A percentile compares a stretch with the other conserved stretches of the same genome.
phyloP scores from a whole-genome alignment of 306 rosid genomes.

The Luffa acutangula region DNA sequence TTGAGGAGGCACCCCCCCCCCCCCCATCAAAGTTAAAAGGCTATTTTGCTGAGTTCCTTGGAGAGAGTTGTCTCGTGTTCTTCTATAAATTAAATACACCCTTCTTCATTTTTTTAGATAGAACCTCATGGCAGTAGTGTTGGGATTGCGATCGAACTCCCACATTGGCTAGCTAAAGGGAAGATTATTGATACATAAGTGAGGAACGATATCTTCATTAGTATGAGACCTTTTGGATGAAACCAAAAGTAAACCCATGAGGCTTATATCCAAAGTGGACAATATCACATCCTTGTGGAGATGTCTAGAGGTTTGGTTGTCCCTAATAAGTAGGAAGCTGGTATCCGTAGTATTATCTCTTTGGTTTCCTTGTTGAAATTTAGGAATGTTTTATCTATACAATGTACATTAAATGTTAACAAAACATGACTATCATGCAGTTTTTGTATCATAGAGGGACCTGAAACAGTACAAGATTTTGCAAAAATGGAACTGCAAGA shows the following conservation, averaged over 20 bases:
- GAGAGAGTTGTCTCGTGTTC: neutral
- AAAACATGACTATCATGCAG: slow-evolving; percentile 22
- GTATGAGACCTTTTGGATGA: too few relatives aligned
- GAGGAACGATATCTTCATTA: too few relatives aligned
- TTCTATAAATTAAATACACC: neutral
- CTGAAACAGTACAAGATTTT: slow-evolving; percentile 79
- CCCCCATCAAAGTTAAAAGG: neutral
- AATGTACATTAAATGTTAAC: neutral
- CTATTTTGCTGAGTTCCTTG: neutral
- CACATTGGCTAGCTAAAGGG: too few relatives aligned
- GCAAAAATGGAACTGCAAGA: slow-evolving; percentile 84
- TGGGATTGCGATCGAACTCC: too few relatives aligned
- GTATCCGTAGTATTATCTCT: neutral
- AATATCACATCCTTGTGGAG: too few relatives aligned
- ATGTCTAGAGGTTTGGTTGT: too few relatives aligned
- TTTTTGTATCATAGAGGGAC: slow-evolving; percentile 95
- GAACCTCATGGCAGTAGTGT: neutral
- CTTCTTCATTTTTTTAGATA: neutral
- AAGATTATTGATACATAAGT: too few relatives aligned
- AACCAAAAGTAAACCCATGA: too few relatives aligned
- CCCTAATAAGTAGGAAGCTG: neutral
- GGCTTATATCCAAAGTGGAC: too few relatives aligned
- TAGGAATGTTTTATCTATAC: neutral
- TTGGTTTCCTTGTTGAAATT: neutral
- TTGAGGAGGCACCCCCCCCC: neutral